A percentile compares a stretch with the other conserved stretches of the same genome.
Conservation (phyloP, 2,329 filamentous ascomycete genomes). For the Emericellopsis atlantica region DNA sequence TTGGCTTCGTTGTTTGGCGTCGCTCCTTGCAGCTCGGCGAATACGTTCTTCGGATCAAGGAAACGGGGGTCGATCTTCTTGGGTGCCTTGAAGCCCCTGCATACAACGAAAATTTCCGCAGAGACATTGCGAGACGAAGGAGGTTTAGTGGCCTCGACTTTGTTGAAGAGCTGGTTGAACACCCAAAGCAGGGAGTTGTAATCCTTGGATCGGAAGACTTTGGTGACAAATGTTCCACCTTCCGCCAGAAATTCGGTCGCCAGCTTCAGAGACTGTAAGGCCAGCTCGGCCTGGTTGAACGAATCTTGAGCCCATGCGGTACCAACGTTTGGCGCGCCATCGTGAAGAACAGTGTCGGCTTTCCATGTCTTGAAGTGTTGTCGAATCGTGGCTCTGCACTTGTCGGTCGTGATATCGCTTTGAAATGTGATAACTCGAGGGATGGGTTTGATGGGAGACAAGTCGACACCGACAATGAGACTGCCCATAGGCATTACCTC, state of each 20-base stretch:
- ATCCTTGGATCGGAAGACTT: conserved; percentile 94
- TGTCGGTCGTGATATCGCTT: conserved; percentile 94
- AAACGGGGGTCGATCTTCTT: conserved; percentile 89
- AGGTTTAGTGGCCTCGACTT: conserved; percentile 95
- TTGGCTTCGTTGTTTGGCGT: conserved; percentile 94
- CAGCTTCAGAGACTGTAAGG: conserved; percentile 79
- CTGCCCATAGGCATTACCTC: conserved; percentile 87
- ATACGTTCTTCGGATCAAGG: conserved; percentile 78
- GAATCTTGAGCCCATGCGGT: conserved; percentile 97
- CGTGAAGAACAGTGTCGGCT: conserved; percentile 88
- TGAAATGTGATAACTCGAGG: conserved; percentile 91
- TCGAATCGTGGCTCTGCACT: conserved; percentile 81
- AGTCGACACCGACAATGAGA: conserved; percentile 88
- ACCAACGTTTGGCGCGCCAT: conserved; percentile 96
- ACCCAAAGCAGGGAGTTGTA: conserved; percentile 96
- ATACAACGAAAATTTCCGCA: conserved; percentile 97
- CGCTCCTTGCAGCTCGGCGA: conserved; percentile 77
- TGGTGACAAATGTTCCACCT: conserved; percentile 90
- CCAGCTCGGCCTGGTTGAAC: conserved; percentile 91
- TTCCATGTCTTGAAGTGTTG: conserved; percentile 93
- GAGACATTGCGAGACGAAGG: conserved; percentile 93
- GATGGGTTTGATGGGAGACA: conserved; percentile 91
- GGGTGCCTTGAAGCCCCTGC: conserved; percentile 86
- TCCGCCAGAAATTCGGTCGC: conserved; percentile 86
- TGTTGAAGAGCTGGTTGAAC: conserved; percentile 89